Percentiles rank a stretch among this genome's conserved stretches.
These are phyloP conservation scores for Theileria parva DNA, from an alignment of 169 alveolate species.

Conservation along the genomic window DNA sequence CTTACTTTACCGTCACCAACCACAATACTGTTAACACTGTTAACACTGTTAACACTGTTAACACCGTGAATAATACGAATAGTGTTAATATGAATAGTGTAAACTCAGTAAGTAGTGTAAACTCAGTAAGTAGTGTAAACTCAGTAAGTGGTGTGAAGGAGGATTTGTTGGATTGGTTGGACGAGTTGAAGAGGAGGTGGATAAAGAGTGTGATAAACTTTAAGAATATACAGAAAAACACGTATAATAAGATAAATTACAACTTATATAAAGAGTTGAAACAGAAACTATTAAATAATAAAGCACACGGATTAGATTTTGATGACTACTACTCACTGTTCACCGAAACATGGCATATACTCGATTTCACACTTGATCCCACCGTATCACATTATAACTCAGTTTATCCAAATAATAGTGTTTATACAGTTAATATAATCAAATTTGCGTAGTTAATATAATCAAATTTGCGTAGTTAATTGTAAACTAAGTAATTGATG, in stretches of 20 bases:
- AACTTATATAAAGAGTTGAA: slow-evolving; percentile 16
- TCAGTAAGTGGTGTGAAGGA: background rate
- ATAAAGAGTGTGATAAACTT: background rate
- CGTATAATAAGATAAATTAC: slow-evolving; percentile 6
- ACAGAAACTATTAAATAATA: background rate
- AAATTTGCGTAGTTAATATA: no score
- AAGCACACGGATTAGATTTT: slow-evolving; percentile 21
- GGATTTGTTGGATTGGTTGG: slow-evolving; percentile 13
- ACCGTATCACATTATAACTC: background rate
- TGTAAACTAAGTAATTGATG: no score
- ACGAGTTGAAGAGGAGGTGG: slow-evolving; percentile 25
- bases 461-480: no score
- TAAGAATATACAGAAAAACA: slow-evolving; percentile 3
- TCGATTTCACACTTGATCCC: slow-evolving; percentile 37
- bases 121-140: no score
- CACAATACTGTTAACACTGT: background rate
- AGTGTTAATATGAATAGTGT: background rate
- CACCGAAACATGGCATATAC: slow-evolving; percentile 65
- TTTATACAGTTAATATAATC: no score
- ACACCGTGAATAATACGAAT: background rate
- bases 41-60: background rate
- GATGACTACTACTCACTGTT: slow-evolving; percentile 50
- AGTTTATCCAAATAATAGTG: no score
- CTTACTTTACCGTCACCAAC: slow-evolving; percentile 22
- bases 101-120: no score